These are phyloP conservation scores for Phytopythium mirpurense DNA, from an alignment of 352 stramenopile genomes.

Conservation along the genomic window DNA sequence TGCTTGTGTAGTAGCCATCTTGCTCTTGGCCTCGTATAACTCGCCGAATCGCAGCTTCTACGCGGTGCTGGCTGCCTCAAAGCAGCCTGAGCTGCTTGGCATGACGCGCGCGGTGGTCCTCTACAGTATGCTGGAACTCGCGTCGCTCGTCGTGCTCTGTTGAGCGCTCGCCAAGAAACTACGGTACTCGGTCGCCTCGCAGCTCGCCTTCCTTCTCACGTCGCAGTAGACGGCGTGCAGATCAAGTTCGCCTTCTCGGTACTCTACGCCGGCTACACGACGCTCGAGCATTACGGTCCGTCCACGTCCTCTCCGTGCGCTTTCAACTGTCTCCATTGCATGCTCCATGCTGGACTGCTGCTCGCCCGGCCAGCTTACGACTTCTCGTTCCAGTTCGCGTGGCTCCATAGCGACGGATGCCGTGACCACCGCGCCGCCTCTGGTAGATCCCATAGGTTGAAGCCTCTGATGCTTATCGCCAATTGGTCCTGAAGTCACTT, in stretches of 20 bases:
- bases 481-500: too few relatives aligned
- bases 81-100: slow-evolving; percentile 1
- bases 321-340: neutral
- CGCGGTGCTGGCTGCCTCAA: neutral
- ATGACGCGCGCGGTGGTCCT: slow-evolving; percentile 13
- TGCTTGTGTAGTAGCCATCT: neutral
- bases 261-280: slow-evolving; percentile 24
- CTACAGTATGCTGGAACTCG: slow-evolving; percentile 15
- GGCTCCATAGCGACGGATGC: neutral
- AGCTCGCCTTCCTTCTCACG: slow-evolving; percentile 35
- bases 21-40: slow-evolving; percentile 1
- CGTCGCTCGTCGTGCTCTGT: slow-evolving; percentile 10
- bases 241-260: slow-evolving; percentile 38
- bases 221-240: slow-evolving; percentile 25
- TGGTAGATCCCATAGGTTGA: too few relatives aligned
- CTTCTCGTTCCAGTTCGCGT: slow-evolving; percentile 3
- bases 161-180: slow-evolving; percentile 18
- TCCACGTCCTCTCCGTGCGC: neutral
- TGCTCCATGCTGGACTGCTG: too few relatives aligned
- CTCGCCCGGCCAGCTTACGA: too few relatives aligned
- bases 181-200: slow-evolving; percentile 14
- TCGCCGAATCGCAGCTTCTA: slow-evolving; percentile 1
- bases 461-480: too few relatives aligned
- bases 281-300: slow-evolving; percentile 29
- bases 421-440: too few relatives aligned